Conservation (phyloP, 2,329 filamentous ascomycete species). For the Fusarium torreyae region DNA sequence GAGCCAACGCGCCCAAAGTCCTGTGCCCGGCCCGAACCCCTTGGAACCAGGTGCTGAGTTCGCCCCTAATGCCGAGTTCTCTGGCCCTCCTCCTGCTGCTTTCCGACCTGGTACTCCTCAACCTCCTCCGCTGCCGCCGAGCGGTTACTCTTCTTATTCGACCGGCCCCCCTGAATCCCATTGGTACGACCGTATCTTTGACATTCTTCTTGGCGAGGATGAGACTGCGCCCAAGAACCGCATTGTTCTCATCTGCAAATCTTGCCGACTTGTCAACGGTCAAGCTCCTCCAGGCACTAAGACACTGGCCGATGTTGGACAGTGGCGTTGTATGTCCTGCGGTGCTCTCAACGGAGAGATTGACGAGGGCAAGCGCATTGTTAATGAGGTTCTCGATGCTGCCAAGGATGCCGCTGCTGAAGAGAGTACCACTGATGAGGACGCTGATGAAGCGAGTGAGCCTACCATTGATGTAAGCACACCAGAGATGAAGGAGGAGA, state of each 20-base stretch:
- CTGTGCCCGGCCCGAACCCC: constrained; percentile 49
- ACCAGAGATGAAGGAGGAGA: constrained; percentile 27
- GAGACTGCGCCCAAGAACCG: constrained; percentile 94
- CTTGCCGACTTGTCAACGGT: constrained; percentile 92
- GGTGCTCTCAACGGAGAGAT: constrained; percentile 85
- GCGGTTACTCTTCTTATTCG: constrained; percentile 36
- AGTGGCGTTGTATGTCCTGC: constrained; percentile 92
- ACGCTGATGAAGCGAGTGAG: constrained; percentile 12
- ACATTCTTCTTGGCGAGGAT: constrained; percentile 93
- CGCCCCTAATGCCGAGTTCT: constrained; percentile 75
- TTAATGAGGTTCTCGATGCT: constrained; percentile 72
- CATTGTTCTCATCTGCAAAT: constrained; percentile 85
- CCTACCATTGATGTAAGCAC: constrained; percentile 31
- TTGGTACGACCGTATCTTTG: constrained; percentile 96
- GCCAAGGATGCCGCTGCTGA: constrained; percentile 36
- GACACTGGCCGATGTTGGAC: constrained; percentile 82
- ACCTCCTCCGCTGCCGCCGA: constrained; percentile 31
- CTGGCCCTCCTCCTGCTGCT: constrained; percentile 56
- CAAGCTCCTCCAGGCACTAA: constrained; percentile 92
- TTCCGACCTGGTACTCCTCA: constrained; percentile 54
- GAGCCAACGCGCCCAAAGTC: constrained; percentile 48
- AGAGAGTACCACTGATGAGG: constrained; percentile 28
- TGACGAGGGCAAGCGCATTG: constrained; percentile 80
- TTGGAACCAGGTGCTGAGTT: constrained; percentile 73
- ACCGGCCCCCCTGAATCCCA: constrained; percentile 63